These are phyloP conservation scores for Diatrype stigma DNA, from an alignment of 2,329 filamentous ascomycete species.

Conservation along the genomic window DNA sequence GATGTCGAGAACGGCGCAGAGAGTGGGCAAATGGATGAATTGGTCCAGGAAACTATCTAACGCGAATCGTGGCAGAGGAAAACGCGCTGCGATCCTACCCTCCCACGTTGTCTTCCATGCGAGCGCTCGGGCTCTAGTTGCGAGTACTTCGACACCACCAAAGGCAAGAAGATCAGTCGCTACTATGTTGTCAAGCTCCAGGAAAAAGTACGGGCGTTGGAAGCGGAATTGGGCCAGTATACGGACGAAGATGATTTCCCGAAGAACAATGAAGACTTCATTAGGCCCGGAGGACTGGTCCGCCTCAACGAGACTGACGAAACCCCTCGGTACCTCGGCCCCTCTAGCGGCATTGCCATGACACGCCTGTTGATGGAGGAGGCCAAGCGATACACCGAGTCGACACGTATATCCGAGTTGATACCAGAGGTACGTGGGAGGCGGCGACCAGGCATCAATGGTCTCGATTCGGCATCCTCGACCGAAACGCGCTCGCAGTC, in stretches of 20 bases:
- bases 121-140: conserved; percentile 87
- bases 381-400: conserved; percentile 88
- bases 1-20: too few species aligned
- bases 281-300: conserved; percentile 81
- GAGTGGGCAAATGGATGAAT: too few species aligned
- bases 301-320: conserved; percentile 82
- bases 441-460: conserved; percentile 38
- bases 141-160: conserved; percentile 91
- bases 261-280: conserved; percentile 74
- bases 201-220: conserved; percentile 76
- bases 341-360: conserved; percentile 93
- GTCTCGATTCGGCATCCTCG: background rate
- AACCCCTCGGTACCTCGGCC: conserved; percentile 80
- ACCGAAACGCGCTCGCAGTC: conserved; percentile 59
- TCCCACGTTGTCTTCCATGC: conserved; percentile 88
- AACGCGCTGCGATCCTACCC: conserved; percentile 88
- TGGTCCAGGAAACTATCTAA: background rate
- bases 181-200: conserved; percentile 91
- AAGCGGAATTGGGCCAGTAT: conserved; percentile 74
- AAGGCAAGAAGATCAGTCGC: conserved; percentile 79
- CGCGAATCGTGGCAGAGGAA: conserved; percentile 62
- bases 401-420: conserved; percentile 86
- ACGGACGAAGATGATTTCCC: conserved; percentile 73
- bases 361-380: conserved; percentile 93
- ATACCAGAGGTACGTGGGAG: conserved; percentile 69